A percentile compares a stretch with the other conserved stretches of the same genome.
These are phyloP conservation scores for Colletotrichum lentis DNA, from an alignment of 2,329 filamentous ascomycete genomes.

Conservation along the genomic window DNA sequence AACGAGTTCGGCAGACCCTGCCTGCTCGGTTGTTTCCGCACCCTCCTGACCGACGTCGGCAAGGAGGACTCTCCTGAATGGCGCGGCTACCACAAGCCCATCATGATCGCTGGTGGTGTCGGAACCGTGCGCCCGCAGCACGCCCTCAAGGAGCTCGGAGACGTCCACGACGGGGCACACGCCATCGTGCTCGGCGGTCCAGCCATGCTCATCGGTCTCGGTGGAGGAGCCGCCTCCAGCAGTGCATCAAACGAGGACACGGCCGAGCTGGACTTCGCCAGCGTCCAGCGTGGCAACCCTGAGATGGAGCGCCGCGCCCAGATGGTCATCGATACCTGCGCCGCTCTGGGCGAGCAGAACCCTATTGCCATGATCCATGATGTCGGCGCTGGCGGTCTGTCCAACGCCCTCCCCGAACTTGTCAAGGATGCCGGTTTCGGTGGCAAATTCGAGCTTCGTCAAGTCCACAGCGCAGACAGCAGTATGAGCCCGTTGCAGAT, in stretches of 20 bases:
- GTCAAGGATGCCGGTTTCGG: slow-evolving; percentile 92
- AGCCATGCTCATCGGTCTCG: slow-evolving; percentile 96
- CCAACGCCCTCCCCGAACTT: slow-evolving; percentile 77
- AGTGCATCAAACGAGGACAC: slow-evolving; percentile 87
- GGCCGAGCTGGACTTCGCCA: slow-evolving; percentile 94
- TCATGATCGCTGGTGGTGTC: slow-evolving; percentile 96
- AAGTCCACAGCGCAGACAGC: slow-evolving; percentile 87
- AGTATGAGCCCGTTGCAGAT: slow-evolving; percentile 97
- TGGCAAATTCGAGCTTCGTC: slow-evolving; percentile 91
- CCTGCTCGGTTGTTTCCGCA: slow-evolving; percentile 89
- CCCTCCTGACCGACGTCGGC: slow-evolving; percentile 76
- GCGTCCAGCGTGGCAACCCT: slow-evolving; percentile 95
- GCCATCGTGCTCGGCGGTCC: slow-evolving; percentile 93
- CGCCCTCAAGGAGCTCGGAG: slow-evolving; percentile 81
- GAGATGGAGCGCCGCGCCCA: slow-evolving; percentile 95
- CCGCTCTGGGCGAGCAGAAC: slow-evolving; percentile 81
- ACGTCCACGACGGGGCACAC: slow-evolving; percentile 87
- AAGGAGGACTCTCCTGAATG: slow-evolving; percentile 66
- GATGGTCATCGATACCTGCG: slow-evolving; percentile 97
- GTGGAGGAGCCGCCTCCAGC: slow-evolving; percentile 93
- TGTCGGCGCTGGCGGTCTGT: slow-evolving; percentile 89
- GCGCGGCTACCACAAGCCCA: slow-evolving; percentile 96
- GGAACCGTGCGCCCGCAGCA: slow-evolving; percentile 91
- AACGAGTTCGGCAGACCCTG: slow-evolving; percentile 96
- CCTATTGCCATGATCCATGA: slow-evolving; percentile 98